Evolutionary conservation across 257 asterid species (phyloP), one percentile per base, ranked within the genome.

Genomic region (Nicotiana paniculata): DNA sequence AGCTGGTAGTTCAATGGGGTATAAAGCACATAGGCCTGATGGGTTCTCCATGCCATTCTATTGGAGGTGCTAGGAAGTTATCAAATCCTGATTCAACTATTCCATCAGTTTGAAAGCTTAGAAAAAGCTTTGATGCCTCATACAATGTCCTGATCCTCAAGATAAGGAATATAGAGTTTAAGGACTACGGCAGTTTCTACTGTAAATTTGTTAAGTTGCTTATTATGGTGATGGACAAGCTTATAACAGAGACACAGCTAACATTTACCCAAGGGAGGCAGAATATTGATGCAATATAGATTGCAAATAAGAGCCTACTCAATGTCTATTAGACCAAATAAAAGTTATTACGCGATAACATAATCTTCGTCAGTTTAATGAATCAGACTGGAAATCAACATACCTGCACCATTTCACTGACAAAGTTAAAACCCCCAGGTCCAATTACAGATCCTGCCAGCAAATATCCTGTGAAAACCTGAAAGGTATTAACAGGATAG

Each of bases 381-480:
- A 43, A 43, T 43, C 18, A 70, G 58, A 70, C 51, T 8, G 51
- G 51, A 43, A 43, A 43, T 83, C 74, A 62, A 82, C 93, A 84
- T 88, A 93, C 98, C 86, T 93, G 97, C 85, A 93, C 97, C 95
- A 93, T 89, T 89, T 93, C 98, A 83, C 95, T 91, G 82, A 93
- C 96, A 86, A 93, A 83, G 85, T 90, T 90, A 81, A 93, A 90
- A 81, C 97, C 94, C 84, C 97, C 98, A 24, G 98, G 98, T 79
- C 98, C 98, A 81, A 93, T 89, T 74, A 90, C 63, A 88, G 98
- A 91, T 86, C 98, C 98, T 64, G 98, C 96, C 58, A 93, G 88
- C 90, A 93, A 81, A 86, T 93, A 92, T 81, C 98, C 98, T 67
- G 97, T 91, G 85, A 93, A 89, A 64, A 93, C 98, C 98, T 93